These are phyloP conservation scores for Acorus calamus DNA, from an alignment of 106 monocot genomes.

Conservation along the genomic window DNA sequence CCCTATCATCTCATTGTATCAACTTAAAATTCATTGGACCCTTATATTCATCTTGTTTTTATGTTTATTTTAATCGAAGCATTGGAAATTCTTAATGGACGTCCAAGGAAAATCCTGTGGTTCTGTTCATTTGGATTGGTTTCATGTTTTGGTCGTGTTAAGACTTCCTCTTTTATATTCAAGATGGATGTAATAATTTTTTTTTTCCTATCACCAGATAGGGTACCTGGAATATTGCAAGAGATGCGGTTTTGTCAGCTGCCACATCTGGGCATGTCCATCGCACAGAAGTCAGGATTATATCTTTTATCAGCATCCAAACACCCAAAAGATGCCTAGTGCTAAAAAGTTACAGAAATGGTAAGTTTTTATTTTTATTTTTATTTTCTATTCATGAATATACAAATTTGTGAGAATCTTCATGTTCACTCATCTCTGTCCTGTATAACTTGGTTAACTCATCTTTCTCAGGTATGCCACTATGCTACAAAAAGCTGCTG, in stretches of 20 bases:
- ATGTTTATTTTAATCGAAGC: too few relatives aligned
- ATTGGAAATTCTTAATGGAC: too few relatives aligned
- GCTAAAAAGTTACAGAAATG: conserved; percentile 62
- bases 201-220: conserved; percentile 25
- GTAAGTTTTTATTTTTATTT: conserved; percentile 21
- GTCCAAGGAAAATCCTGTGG: too few relatives aligned
- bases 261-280: conserved; percentile 72
- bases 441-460: too few relatives aligned
- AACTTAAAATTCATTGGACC: too few relatives aligned
- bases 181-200: too few relatives aligned
- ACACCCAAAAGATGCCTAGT: conserved; percentile 57
- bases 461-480: conserved; percentile 15
- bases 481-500: conserved; percentile 22
- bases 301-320: conserved; percentile 72
- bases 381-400: neutral
- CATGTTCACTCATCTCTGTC: too few relatives aligned
- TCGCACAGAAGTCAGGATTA: conserved; percentile 53
- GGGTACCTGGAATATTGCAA: conserved; percentile 74
- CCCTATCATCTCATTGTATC: too few relatives aligned
- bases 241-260: conserved; percentile 59
- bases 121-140: too few relatives aligned
- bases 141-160: neutral
- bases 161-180: too few relatives aligned
- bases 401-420: neutral
- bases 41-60: too few relatives aligned